Evolutionary conservation across 2,329 filamentous ascomycete genomes (phyloP).

Genomic region (Celoporthe dispersa): DNA sequence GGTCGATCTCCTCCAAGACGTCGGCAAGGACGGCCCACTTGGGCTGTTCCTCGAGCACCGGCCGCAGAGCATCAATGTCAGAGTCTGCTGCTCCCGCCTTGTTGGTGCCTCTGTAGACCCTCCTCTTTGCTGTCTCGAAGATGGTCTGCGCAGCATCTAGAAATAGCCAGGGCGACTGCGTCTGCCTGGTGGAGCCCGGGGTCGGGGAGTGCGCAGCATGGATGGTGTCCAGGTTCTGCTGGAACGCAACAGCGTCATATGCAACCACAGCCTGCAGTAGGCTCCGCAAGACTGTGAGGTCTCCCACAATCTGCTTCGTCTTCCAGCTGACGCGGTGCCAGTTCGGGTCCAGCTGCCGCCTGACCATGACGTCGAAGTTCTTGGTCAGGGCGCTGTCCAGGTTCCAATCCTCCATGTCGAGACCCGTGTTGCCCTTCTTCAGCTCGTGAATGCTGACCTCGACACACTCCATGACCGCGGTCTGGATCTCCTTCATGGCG

Average conservation of each 20-base stretch:
- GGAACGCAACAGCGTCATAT: conserved; percentile 88
- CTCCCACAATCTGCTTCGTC: conserved; percentile 91
- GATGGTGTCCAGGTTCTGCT: conserved; percentile 92
- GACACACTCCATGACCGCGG: conserved; percentile 92
- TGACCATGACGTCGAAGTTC: conserved; percentile 87
- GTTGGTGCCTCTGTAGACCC: conserved; percentile 79
- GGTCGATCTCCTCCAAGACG: conserved; percentile 89
- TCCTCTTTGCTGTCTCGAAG: conserved; percentile 84
- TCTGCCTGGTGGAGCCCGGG: conserved; percentile 83
- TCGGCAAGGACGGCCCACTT: conserved; percentile 93
- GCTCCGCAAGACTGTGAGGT: conserved; percentile 79
- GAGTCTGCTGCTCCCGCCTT: conserved; percentile 54
- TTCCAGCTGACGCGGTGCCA: conserved; percentile 97
- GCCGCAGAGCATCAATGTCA: conserved; percentile 66
- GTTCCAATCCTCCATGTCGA: conserved; percentile 98
- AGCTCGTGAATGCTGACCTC: conserved; percentile 93
- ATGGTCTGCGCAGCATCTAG: conserved; percentile 93
- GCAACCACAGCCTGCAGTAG: conserved; percentile 83
- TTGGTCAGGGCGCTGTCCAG: conserved; percentile 89
- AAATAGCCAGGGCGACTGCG: conserved; percentile 94
- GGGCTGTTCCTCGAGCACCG: conserved; percentile 89
- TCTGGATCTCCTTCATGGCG: conserved; percentile 90
- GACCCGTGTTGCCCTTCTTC: conserved; percentile 84
- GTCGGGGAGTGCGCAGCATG: conserved; percentile 87
- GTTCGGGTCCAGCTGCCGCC: conserved; percentile 89